These are phyloP conservation scores for Paramarasmius palmivorus DNA, from an alignment of 1,284 basidiomycete genomes.

Conservation along the genomic window DNA sequence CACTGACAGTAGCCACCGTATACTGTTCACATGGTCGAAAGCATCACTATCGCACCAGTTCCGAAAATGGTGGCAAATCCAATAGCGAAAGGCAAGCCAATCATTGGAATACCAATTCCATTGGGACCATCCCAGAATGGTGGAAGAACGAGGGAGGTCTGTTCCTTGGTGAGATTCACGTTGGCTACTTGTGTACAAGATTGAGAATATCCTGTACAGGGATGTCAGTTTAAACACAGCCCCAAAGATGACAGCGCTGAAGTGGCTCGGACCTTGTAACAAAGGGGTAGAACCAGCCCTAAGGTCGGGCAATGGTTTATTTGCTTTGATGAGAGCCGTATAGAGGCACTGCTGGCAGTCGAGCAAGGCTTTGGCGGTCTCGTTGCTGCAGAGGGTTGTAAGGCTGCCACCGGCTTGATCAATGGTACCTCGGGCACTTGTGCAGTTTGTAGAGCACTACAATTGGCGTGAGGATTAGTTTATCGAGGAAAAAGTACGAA, in stretches of 20 bases:
- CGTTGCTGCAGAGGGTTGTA: conserved; percentile 51
- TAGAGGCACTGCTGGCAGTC: conserved; percentile 69
- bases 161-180: conserved; percentile 33
- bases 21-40: conserved; percentile 48
- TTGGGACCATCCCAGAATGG: conserved; percentile 60
- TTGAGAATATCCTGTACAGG: conserved; percentile 44
- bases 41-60: conserved; percentile 42
- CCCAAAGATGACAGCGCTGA: background rate
- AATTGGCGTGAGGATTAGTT: conserved; percentile 10
- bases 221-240: background rate
- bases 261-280: conserved; percentile 43
- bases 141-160: conserved; percentile 45
- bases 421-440: conserved; percentile 35
- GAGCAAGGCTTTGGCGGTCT: conserved; percentile 40
- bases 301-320: conserved; percentile 47
- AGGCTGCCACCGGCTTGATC: conserved; percentile 39
- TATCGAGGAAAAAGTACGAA: background rate
- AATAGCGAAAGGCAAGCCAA: conserved; percentile 46
- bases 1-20: too few relatives aligned
- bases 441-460: conserved; percentile 49
- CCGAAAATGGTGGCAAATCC: conserved; percentile 48
- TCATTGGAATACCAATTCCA: conserved; percentile 40
- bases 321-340: conserved; percentile 47
- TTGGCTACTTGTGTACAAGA: conserved; percentile 40
- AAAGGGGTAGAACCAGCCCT: conserved; percentile 56